A percentile compares a stretch with the other conserved stretches of the same genome.
phyloP scores from a whole-genome alignment of 2,329 filamentous ascomycete genomes.

The Hypocreales sp. region DNA sequence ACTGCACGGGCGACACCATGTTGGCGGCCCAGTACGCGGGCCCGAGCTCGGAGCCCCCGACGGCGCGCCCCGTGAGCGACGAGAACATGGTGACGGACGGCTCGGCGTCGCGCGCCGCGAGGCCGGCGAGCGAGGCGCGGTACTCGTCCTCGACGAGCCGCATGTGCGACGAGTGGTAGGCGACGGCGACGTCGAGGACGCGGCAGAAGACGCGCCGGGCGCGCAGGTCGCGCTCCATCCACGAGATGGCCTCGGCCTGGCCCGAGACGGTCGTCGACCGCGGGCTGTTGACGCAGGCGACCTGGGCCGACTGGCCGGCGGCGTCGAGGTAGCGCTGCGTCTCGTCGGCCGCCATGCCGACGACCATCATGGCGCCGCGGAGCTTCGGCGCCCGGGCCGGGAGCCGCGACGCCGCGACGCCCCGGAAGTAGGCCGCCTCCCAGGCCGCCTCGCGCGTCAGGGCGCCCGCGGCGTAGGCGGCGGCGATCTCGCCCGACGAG shows the following conservation, averaged over 20 bases:
- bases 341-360: conserved; percentile 16
- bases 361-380: conserved; percentile 25
- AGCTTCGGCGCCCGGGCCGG: conserved; percentile 10
- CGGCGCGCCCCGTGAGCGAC: conserved; percentile 17
- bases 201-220: conserved; percentile 16
- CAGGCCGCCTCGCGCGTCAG: conserved; percentile 22
- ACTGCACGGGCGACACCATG: conserved; percentile 27
- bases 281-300: conserved; percentile 30
- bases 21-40: conserved; percentile 30
- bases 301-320: conserved; percentile 9
- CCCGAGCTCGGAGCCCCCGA: conserved; percentile 12
- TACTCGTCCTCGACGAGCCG: conserved; percentile 20
- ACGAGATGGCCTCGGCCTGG: conserved; percentile 13
- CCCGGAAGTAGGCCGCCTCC: conserved; percentile 25
- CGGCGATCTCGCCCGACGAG: conserved; percentile 31
- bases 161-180: conserved; percentile 32
- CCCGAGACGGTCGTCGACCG: conserved; percentile 28
- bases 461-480: conserved; percentile 22
- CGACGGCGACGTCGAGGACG: conserved; percentile 19
- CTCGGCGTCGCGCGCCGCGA: conserved; percentile 7
- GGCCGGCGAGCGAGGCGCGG: conserved; percentile 8
- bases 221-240: conserved; percentile 16
- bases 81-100: conserved; percentile 22
- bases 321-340: conserved; percentile 12
- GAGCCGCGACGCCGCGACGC: conserved; percentile 17